phyloP scores from a whole-genome alignment of 345 rosid species.

The Lepidium didymum region DNA sequence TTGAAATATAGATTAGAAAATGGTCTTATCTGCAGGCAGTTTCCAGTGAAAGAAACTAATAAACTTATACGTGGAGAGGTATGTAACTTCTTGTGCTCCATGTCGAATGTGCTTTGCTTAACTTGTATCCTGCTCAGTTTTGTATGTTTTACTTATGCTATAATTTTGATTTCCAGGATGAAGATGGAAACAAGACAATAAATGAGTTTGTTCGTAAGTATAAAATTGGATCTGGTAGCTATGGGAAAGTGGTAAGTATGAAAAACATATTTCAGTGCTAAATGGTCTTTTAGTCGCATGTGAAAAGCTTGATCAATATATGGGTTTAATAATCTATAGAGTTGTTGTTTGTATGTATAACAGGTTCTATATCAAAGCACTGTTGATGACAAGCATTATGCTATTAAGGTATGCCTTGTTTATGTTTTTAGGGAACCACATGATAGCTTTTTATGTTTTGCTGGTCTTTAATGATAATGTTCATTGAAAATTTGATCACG shows the following conservation, averaged over 20 bases:
- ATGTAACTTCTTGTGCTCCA: not conserved
- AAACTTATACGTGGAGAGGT: not conserved
- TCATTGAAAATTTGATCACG: not conserved
- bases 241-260: slow-evolving; percentile 3
- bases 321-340: not conserved
- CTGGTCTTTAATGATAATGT: not conserved
- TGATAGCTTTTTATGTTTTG: not conserved
- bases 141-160: not conserved
- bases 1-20: not conserved
- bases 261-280: not conserved
- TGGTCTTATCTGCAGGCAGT: not conserved
- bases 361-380: not conserved
- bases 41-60: not conserved
- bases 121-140: not conserved
- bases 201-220: not conserved
- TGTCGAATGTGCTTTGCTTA: not conserved
- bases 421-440: not conserved
- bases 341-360: not conserved
- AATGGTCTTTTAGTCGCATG: not conserved
- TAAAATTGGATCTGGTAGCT: slow-evolving; percentile 2
- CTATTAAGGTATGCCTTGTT: not conserved
- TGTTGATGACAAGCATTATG: not conserved
- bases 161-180: not conserved
- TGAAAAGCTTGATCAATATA: not conserved
- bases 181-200: not conserved